phyloP scores from a whole-genome alignment of 1,284 basidiomycete genomes.

The Pseudozyma thailandica region DNA sequence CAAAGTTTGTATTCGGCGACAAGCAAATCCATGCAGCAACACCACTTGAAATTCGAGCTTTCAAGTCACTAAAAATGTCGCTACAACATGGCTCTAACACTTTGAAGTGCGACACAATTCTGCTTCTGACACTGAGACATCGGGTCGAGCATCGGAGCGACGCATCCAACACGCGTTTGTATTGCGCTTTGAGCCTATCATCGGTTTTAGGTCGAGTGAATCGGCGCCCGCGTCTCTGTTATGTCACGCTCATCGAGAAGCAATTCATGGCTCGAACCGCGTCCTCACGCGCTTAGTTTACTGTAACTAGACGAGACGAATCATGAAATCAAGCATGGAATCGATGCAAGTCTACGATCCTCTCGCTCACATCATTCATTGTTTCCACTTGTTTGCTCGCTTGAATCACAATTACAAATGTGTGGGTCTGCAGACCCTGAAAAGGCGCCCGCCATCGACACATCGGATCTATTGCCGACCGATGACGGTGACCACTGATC shows the following conservation, averaged over 20 bases:
- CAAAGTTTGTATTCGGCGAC: neutral
- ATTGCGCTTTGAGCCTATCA: neutral
- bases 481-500: neutral
- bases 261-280: neutral
- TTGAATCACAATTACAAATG: neutral
- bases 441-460: neutral
- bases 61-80: too few relatives aligned
- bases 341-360: conserved; percentile 6
- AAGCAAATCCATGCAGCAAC: too few relatives aligned
- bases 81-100: too few relatives aligned
- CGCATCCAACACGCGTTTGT: neutral
- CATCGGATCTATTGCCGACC: conserved; percentile 1
- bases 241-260: conserved; percentile 3
- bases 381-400: neutral
- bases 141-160: neutral
- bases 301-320: too few relatives aligned
- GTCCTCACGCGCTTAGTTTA: conserved; percentile 13
- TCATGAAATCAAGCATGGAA: too few relatives aligned
- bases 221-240: neutral
- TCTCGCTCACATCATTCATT: too few relatives aligned
- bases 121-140: neutral
- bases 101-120: neutral
- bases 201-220: neutral
- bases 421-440: neutral
- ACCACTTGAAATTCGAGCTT: too few relatives aligned